Conservation (phyloP, 2,329 filamentous ascomycete genomes). For the Clonostachys chloroleuca region DNA sequence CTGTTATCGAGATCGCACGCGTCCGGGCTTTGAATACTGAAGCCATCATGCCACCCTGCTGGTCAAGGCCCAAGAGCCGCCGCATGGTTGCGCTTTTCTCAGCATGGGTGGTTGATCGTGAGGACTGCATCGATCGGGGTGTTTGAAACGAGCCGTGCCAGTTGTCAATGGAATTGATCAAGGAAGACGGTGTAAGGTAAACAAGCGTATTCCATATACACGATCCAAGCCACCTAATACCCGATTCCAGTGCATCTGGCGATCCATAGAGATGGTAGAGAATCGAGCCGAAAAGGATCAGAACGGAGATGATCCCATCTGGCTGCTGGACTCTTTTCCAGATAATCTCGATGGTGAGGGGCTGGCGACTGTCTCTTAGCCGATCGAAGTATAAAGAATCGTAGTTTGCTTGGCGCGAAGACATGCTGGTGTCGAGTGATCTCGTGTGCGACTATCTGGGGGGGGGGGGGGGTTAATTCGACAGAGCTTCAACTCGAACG, state of each 20-base stretch:
- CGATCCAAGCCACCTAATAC: constrained; percentile 21
- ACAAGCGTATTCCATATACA: constrained; percentile 60
- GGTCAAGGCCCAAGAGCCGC: constrained; percentile 57
- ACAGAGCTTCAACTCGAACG: too few relatives aligned
- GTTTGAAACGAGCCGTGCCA: constrained; percentile 37
- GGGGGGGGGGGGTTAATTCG: too few relatives aligned
- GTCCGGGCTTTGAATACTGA: constrained; percentile 55
- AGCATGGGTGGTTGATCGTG: constrained; percentile 32
- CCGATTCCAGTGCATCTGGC: constrained; percentile 19
- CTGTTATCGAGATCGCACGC: constrained; percentile 49
- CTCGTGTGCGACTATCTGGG: too few relatives aligned
- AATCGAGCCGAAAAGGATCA: constrained; percentile 11
- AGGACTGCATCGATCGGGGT: constrained; percentile 1
- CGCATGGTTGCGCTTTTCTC: constrained; percentile 63
- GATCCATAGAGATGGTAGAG: constrained; percentile 26
- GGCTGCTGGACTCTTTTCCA: constrained; percentile 1
- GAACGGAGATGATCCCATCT: neutral
- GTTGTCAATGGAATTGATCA: constrained; percentile 53
- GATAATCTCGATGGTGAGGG: neutral
- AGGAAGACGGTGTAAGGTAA: constrained; percentile 45
- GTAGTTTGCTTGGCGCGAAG: neutral
- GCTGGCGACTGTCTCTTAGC: neutral
- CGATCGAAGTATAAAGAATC: constrained; percentile 1
- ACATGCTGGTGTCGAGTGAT: neutral
- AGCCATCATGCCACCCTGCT: constrained; percentile 45